A percentile compares a stretch with the other conserved stretches of the same genome.
These are phyloP conservation scores for Erodium maritimum DNA, from an alignment of 345 rosid genomes.

Conservation along the genomic window DNA sequence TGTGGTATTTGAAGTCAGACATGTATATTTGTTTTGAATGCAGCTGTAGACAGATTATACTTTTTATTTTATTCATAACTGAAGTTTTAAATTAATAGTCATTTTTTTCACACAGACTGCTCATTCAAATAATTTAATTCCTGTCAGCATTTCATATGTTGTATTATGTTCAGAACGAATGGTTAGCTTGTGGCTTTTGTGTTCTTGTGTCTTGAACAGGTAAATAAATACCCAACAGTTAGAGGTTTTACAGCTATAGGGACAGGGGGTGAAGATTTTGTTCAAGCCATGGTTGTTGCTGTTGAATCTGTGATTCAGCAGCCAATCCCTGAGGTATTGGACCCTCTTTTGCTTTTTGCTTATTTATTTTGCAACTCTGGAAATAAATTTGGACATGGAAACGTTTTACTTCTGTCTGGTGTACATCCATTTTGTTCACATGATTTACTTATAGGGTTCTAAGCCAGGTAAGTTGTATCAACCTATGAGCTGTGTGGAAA, in stretches of 20 bases:
- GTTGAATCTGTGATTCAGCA: constrained; percentile 88
- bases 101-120: too few relatives aligned
- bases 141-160: neutral
- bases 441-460: neutral
- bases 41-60: neutral
- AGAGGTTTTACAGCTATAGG: constrained; percentile 96
- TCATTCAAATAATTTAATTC: neutral
- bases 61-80: neutral
- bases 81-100: neutral
- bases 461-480: neutral
- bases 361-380: neutral
- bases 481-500: neutral
- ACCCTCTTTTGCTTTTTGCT: constrained; percentile 4
- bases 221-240: constrained; percentile 84
- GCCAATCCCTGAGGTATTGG: constrained; percentile 69
- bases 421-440: neutral
- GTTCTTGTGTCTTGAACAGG: constrained; percentile 31
- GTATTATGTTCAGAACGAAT: neutral
- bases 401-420: neutral
- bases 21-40: neutral
- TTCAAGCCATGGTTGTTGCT: constrained; percentile 91
- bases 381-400: neutral
- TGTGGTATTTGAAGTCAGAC: neutral
- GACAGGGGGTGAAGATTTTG: constrained; percentile 96
- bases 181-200: neutral